phyloP scores from a whole-genome alignment of 2,329 filamentous ascomycete genomes.

The Calonectria pseudoreteaudii region DNA sequence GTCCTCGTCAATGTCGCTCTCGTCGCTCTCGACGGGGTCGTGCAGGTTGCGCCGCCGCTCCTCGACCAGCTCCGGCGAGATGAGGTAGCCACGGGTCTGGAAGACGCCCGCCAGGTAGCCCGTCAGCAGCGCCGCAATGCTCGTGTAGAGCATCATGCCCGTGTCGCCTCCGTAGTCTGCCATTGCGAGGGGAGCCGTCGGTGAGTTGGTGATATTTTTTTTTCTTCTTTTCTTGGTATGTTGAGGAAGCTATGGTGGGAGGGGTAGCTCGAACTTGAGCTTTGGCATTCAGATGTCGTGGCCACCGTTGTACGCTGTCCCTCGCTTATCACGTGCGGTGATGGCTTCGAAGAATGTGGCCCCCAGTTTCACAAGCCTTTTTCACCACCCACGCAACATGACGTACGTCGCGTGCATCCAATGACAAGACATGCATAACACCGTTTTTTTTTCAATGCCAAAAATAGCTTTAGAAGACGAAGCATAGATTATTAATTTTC shows the following conservation, averaged over 20 bases:
- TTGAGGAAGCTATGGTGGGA: not conserved
- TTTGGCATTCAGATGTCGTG: not conserved
- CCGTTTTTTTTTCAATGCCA: not conserved
- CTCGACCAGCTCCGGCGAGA: slow-evolving; percentile 66
- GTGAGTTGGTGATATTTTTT: not conserved
- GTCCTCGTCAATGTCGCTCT: slow-evolving; percentile 74
- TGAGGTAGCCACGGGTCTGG: slow-evolving; percentile 69
- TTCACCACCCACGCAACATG: slow-evolving; percentile 7
- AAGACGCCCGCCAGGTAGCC: slow-evolving; percentile 89
- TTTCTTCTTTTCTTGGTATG: not conserved
- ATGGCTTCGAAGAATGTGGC: slow-evolving; percentile 1
- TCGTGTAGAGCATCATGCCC: slow-evolving; percentile 77
- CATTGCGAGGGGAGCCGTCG: slow-evolving; percentile 36
- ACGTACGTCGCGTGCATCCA: not conserved
- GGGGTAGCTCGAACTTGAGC: not conserved
- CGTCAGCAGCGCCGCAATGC: slow-evolving; percentile 77
- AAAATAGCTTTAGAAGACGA: not conserved
- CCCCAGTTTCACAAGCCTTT: slow-evolving; percentile 15
- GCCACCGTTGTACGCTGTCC: not conserved
- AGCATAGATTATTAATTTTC: slow-evolving; percentile 8
- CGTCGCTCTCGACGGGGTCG: slow-evolving; percentile 76
- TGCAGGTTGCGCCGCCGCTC: slow-evolving; percentile 66
- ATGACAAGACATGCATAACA: not conserved
- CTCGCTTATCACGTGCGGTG: slow-evolving; percentile 20
- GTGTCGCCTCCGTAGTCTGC: slow-evolving; percentile 57